Percentiles rank a stretch among this genome's conserved stretches.
Conservation (phyloP, 768 basidiomycete genomes). For the Termitomyces bulborhizus region DNA sequence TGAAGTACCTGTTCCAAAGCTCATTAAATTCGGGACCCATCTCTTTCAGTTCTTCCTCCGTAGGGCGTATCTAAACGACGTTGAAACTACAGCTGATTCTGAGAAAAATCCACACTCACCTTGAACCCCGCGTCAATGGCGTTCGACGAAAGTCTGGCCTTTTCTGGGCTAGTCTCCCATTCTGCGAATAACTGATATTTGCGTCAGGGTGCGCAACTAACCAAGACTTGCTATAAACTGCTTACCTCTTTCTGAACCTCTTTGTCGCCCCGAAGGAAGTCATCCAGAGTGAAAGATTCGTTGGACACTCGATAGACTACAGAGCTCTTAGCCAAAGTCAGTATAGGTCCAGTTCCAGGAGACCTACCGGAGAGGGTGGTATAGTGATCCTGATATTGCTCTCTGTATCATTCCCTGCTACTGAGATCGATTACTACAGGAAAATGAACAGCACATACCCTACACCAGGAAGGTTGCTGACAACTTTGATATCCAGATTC, state of each 20-base stretch:
- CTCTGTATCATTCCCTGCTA: constrained; percentile 26
- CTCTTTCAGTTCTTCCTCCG: constrained; percentile 63
- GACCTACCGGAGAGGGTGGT: constrained; percentile 56
- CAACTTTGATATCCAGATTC: constrained; percentile 52
- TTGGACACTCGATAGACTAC: constrained; percentile 63
- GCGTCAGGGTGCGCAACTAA: background rate
- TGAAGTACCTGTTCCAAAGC: constrained; percentile 67
- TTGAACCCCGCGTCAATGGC: constrained; percentile 74
- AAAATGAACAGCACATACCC: constrained; percentile 35
- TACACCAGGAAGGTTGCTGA: constrained; percentile 66
- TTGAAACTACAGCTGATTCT: background rate
- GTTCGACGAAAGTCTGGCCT: constrained; percentile 63
- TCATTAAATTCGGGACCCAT: constrained; percentile 75
- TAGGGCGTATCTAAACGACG: constrained; percentile 51
- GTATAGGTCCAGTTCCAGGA: background rate
- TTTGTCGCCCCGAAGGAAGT: constrained; percentile 65
- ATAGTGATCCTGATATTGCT: constrained; percentile 73
- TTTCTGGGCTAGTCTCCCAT: constrained; percentile 64
- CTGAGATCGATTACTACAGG: background rate
- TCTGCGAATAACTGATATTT: constrained; percentile 44
- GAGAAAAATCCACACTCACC: constrained; percentile 21
- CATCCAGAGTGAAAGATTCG: constrained; percentile 56
- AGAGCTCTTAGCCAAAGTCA: background rate
- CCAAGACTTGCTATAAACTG: background rate
- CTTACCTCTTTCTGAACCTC: constrained; percentile 50